Evolutionary conservation across 192 early-diverging fungal genomes (phyloP).

Genomic region (Dissophora ornata): DNA sequence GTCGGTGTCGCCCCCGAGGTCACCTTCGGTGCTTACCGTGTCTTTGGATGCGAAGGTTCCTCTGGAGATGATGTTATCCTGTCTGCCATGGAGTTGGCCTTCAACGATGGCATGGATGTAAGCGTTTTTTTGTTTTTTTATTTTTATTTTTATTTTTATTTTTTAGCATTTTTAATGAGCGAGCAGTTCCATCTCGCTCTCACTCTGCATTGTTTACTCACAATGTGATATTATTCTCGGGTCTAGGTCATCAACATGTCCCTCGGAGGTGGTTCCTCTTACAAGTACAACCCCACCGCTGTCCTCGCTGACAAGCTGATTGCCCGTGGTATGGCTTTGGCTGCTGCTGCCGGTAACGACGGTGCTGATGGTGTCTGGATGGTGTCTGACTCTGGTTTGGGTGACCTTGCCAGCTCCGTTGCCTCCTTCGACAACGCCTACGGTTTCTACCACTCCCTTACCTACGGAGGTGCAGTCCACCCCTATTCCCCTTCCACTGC

Average conservation of each 20-base stretch:
- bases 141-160: too few species aligned
- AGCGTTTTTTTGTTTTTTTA: constrained; percentile 24
- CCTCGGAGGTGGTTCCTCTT: constrained; percentile 70
- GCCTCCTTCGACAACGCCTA: constrained; percentile 27
- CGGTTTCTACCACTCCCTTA: constrained; percentile 6
- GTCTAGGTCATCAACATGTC: constrained; percentile 74
- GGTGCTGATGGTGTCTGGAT: constrained; percentile 71
- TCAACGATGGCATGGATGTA: constrained; percentile 75
- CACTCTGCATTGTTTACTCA: neutral
- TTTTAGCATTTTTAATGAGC: constrained; percentile 14
- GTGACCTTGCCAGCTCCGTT: constrained; percentile 59
- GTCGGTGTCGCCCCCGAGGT: constrained; percentile 88
- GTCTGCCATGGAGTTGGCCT: constrained; percentile 79
- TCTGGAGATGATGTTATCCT: constrained; percentile 78
- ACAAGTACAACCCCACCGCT: constrained; percentile 65
- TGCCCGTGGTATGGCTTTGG: constrained; percentile 67
- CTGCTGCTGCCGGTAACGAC: constrained; percentile 81
- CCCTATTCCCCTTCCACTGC: constrained; percentile 12
- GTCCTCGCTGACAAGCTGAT: constrained; percentile 59
- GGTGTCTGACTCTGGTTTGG: constrained; percentile 69
- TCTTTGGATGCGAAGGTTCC: constrained; percentile 82
- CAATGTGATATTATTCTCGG: neutral
- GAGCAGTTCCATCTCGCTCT: neutral
- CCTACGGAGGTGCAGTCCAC: constrained; percentile 18
- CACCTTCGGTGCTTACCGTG: constrained; percentile 82